Conservation (phyloP, 768 basidiomycete species). For the Suillus sp. region DNA sequence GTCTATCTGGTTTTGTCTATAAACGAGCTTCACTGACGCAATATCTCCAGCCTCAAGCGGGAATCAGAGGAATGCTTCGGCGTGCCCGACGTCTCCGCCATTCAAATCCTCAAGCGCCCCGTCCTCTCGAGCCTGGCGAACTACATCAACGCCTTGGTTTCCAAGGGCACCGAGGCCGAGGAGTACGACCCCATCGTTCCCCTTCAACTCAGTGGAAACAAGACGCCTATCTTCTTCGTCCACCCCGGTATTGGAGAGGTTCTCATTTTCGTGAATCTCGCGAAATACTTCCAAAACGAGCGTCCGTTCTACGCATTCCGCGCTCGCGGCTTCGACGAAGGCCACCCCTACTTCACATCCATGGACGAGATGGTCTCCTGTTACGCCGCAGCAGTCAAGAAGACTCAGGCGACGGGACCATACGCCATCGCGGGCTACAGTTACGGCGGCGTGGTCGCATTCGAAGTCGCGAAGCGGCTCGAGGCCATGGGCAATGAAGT, state of each 20-base stretch:
- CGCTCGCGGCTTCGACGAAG: conserved; percentile 40
- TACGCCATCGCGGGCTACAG: conserved; percentile 42
- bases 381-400: conserved; percentile 35
- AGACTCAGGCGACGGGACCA: conserved; percentile 33
- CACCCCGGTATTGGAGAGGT: conserved; percentile 47
- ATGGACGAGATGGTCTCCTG: conserved; percentile 37
- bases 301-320: conserved; percentile 41
- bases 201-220: conserved; percentile 38
- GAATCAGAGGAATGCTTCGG: conserved; percentile 30
- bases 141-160: conserved; percentile 33
- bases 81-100: conserved; percentile 37
- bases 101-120: conserved; percentile 40
- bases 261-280: conserved; percentile 44
- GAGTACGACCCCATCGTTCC: conserved; percentile 45
- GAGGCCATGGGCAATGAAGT: conserved; percentile 32
- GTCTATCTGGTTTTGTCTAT: background rate
- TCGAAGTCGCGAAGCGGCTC: conserved; percentile 38
- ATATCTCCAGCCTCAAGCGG: conserved; percentile 24
- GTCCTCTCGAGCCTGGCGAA: conserved; percentile 31
- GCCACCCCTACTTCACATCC: conserved; percentile 31
- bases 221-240: conserved; percentile 46
- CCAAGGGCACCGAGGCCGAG: conserved; percentile 18
- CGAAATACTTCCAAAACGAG: conserved; percentile 41
- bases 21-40: background rate
- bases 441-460: conserved; percentile 40